Base-by-base conservation (phyloP, 352 stramenopile species). In the Globisporangium carolinianum region DNA sequence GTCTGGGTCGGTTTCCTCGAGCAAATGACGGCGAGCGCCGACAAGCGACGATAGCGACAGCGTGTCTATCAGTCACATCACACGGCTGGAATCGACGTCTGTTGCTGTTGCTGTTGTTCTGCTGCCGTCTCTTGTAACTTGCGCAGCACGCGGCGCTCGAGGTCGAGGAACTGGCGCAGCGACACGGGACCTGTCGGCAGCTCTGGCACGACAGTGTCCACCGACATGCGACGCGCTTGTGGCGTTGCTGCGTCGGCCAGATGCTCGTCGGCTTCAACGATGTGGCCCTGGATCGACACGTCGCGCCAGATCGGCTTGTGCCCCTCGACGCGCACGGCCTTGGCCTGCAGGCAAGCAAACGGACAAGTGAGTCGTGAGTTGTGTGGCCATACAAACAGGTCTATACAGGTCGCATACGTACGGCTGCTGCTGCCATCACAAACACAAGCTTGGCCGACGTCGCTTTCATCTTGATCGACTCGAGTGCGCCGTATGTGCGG, bases 1-100 rank as follows among this genome's bases (percentile, higher is more conserved):
- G 76, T 83, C 12, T 92, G 83, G 83, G 75, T 89, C 41, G 55
- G 73, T 9, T 92, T 92, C 57, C 63, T 90, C 10, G 67, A 80
- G 53, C 71, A 87, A 59, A 62, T 79, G 46, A 86, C 76, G 32
- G 64, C 72, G 12, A 66, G 65, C 7, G 67, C 54, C 38, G 71
- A 86, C 15, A 79, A 73, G 53, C 15, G 67, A 51, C 72, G 69
- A 51, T 82, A 72, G 8, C 39, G 8, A 47, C 32, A 42, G 43
- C 38, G 24, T 32, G 36, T 62, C 55, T 53, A 36, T 51, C 49
- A 52, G 42, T 51, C 61, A 42, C 52, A 48, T 62, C 57, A 39
- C 15, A 47, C 47, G 46, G 57, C 47, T 64, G 57, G 24, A 50
- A 59, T 61, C 35, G 52, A 48, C 9, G 24, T 36, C 24, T 61